Conservation (phyloP, 192 early-diverging fungal species). For the Phycomyces blakesleeanus region DNA sequence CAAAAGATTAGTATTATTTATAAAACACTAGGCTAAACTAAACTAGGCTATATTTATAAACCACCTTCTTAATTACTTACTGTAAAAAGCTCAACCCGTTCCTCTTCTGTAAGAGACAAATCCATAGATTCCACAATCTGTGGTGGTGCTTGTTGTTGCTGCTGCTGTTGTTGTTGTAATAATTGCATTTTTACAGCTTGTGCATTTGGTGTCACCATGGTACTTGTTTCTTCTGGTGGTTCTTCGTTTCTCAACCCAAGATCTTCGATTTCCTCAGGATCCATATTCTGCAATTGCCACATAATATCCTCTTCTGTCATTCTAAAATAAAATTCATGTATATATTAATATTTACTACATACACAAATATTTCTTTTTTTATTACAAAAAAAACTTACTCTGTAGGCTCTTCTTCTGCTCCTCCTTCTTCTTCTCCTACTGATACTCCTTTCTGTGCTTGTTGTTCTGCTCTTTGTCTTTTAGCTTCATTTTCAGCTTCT, state of each 20-base stretch:
- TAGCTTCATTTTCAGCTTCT: conserved; percentile 1
- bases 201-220: not conserved
- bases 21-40: no score
- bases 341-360: no score
- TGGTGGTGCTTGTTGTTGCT: conserved; percentile 21
- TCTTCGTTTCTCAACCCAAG: conserved; percentile 6
- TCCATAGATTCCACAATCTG: conserved; percentile 24
- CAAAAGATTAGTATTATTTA: no score
- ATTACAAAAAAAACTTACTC: no score
- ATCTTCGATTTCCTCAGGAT: conserved; percentile 13
- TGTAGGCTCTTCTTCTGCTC: conserved; percentile 10
- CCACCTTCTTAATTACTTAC: conserved; percentile 26
- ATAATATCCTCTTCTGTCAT: conserved; percentile 62
- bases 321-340: no score
- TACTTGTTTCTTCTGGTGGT: conserved; percentile 1
- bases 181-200: no score
- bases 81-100: conserved; percentile 36
- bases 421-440: no score
- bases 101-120: conserved; percentile 31
- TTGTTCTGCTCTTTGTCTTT: conserved; percentile 4
- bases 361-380: no score
- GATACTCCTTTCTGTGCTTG: no score
- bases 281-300: conserved; percentile 55
- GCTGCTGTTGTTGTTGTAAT: conserved; percentile 22
- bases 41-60: no score